Base-by-base conservation (phyloP, 2,329 filamentous ascomycete genomes). In the Fonsecaea erecta region DNA sequence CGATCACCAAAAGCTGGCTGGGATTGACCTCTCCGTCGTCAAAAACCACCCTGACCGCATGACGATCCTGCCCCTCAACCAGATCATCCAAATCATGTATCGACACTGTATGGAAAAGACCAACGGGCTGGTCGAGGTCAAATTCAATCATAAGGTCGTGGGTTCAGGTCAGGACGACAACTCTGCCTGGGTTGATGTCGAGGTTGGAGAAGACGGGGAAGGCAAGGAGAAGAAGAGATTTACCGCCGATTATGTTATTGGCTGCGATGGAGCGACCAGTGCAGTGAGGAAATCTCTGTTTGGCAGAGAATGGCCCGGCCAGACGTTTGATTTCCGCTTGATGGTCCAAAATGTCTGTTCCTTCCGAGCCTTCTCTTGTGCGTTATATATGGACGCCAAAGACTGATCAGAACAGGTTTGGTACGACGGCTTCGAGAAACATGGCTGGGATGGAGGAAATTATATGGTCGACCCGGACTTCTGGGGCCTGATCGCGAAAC, bases 401-500 rank as follows among this genome's bases (percentile, higher is more conserved):
- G 24, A 18, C 57, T 60, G 57, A 60, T n/a, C 14, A 37, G 28
- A n/a, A 18, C 18, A 66, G 60, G 62, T 63, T 12, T 68, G 63
- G 55, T 68, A 69, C 48, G 55, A 60, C 37, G 63, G 63, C 14
- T 68, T 69, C 52, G 65, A 69, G 28, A 65, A 63, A 43, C 52
- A 63, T 57, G 65, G 63, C 28, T 69, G 52, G 48, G 55, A 63
- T 24, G 65, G 60, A 16, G 62, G 58, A n/a, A 68, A 69, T 73
- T 88, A 88, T 73, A 84, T 87, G 68, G 79, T 88, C 40, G 81
- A 89, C 68, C 86, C 85, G 0, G 82, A 85, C n/a, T 79, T 89
- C 70, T 88, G 85, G 74, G 78, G 85, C 76, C 86, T 88, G 84
- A 85, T 84, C 1, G 86, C 86, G 1, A 83, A 80, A 58, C 84